Evolutionary conservation across 805 yeast genomes (phyloP).

Genomic region (Starmerella sirachaensis): DNA sequence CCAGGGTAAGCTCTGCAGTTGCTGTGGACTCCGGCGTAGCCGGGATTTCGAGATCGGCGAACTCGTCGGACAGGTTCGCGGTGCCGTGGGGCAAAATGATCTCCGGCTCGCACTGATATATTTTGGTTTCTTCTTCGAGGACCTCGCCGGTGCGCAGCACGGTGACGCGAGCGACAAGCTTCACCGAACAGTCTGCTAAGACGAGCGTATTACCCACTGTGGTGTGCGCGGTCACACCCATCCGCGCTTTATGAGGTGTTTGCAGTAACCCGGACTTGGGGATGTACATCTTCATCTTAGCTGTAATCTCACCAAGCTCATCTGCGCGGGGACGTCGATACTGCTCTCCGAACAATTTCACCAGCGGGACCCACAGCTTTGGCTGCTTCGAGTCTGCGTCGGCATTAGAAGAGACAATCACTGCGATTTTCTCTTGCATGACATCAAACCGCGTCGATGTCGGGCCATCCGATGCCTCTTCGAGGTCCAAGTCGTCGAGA

Average conservation of each 20-base stretch:
- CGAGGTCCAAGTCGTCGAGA: no score
- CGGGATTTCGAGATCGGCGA: conserved; percentile 13
- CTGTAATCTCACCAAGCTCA: conserved; percentile 7
- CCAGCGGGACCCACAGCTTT: conserved; percentile 2
- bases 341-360: conserved; percentile 8
- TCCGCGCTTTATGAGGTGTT: conserved; percentile 8
- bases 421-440: not conserved
- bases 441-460: no score
- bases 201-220: conserved; percentile 1
- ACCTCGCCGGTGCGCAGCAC: not conserved
- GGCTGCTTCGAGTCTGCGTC: not conserved
- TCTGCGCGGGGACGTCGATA: conserved; percentile 3
- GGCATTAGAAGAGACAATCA: not conserved
- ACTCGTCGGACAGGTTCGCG: conserved; percentile 1
- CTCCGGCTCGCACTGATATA: not conserved
- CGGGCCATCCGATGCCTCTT: no score
- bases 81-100: not conserved
- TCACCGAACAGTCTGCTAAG: conserved; percentile 2
- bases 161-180: not conserved
- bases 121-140: not conserved
- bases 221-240: conserved; percentile 1
- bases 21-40: conserved; percentile 5
- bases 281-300: not conserved
- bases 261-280: conserved; percentile 11
- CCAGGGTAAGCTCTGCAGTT: not conserved